A percentile compares a stretch with the other conserved stretches of the same genome.
phyloP scores from a whole-genome alignment of 805 yeast species.

The Isabelozyma gotoi region DNA sequence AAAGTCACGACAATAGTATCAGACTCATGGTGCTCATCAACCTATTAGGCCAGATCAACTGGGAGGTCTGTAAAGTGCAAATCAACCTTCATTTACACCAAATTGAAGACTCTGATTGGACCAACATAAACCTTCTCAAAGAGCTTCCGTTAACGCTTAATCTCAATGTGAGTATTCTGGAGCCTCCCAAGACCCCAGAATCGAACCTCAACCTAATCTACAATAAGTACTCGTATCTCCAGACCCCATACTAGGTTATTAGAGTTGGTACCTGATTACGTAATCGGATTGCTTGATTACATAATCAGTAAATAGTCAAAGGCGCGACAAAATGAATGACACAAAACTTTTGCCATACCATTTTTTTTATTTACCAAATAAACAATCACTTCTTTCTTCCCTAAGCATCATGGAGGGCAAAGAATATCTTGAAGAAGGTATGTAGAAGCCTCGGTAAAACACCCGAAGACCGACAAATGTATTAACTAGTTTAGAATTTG shows the following conservation, averaged over 20 bases:
- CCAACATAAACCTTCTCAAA: not conserved
- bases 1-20: not conserved
- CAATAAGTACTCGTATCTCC: not conserved
- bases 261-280: not conserved
- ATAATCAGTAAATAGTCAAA: not conserved
- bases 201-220: not conserved
- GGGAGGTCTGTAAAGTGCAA: not conserved
- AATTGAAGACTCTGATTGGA: not conserved
- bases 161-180: not conserved
- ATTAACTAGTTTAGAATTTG: constrained; percentile 47
- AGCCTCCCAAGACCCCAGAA: not conserved
- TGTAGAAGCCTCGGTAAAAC: constrained; percentile 6
- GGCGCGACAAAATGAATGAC: not conserved
- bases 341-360: not conserved
- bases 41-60: not conserved
- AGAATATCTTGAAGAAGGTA: constrained; percentile 24
- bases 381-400: not conserved
- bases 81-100: not conserved
- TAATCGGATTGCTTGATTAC: not conserved
- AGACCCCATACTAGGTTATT: not conserved
- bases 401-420: constrained; percentile 17
- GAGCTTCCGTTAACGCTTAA: not conserved
- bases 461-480: not conserved
- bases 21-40: constrained; percentile 1
- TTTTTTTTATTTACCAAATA: not conserved